Evolutionary conservation across 2,329 filamentous ascomycete species (phyloP).

Genomic region (Pseudogymnoascus sp.): DNA sequence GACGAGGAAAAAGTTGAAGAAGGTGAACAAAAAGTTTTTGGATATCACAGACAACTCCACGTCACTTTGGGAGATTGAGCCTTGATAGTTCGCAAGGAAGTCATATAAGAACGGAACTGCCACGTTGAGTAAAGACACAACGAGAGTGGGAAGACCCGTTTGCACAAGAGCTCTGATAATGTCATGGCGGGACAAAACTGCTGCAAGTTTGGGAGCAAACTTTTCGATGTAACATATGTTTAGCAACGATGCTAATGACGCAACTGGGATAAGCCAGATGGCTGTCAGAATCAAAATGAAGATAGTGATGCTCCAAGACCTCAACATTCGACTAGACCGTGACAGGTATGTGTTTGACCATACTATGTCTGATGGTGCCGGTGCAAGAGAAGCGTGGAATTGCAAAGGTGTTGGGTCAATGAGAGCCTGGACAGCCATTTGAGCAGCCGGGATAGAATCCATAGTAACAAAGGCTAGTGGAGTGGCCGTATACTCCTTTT

Average conservation of each 20-base stretch:
- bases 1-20: constrained; percentile 97
- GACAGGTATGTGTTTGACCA: constrained; percentile 90
- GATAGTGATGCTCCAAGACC: constrained; percentile 76
- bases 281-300: constrained; percentile 78
- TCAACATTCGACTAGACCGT: constrained; percentile 63
- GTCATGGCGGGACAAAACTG: constrained; percentile 59
- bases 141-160: constrained; percentile 78
- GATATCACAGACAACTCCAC: constrained; percentile 91
- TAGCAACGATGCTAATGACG: constrained; percentile 69
- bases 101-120: constrained; percentile 92
- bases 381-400: constrained; percentile 77
- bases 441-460: constrained; percentile 85
- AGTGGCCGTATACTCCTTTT: constrained; percentile 68
- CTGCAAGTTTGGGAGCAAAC: constrained; percentile 57
- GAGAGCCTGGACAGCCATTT: constrained; percentile 94
- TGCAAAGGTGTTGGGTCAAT: constrained; percentile 84
- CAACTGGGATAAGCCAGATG: constrained; percentile 79
- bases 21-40: constrained; percentile 99
- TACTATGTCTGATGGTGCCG: constrained; percentile 84
- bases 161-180: constrained; percentile 71
- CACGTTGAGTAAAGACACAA: constrained; percentile 81
- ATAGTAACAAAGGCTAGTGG: constrained; percentile 94
- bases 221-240: constrained; percentile 74
- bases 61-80: constrained; percentile 90
- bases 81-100: constrained; percentile 82